phyloP scores from a whole-genome alignment of 305 asterid species.

The Striga hermonthica region DNA sequence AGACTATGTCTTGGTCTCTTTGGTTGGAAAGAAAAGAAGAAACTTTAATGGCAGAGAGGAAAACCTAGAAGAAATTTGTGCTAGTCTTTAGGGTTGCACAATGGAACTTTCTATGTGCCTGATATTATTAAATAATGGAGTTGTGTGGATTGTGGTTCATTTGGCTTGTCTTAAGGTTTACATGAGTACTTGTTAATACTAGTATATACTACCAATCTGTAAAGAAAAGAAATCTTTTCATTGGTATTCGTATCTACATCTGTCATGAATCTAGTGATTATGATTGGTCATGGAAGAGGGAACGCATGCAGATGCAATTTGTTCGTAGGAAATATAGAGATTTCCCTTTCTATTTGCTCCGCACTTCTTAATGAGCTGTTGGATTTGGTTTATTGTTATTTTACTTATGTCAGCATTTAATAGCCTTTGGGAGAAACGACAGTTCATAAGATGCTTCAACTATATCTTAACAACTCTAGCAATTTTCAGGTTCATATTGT shows the following conservation, averaged over 20 bases:
- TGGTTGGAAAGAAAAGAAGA: constrained; percentile 1
- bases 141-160: neutral
- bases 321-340: constrained; percentile 1
- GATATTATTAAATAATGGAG: neutral
- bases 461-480: constrained; percentile 26
- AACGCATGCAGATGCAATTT: constrained; percentile 7
- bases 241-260: no score
- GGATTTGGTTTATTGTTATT: constrained; percentile 8
- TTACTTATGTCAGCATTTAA: constrained; percentile 8
- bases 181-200: no score
- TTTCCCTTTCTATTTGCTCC: neutral
- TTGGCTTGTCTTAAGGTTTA: neutral
- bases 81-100: neutral
- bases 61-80: neutral
- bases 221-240: no score
- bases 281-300: neutral
- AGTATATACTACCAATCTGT: no score
- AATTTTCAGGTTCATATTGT: constrained; percentile 76
- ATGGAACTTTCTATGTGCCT: neutral
- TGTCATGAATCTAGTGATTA: no score
- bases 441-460: constrained; percentile 15
- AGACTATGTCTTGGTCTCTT: neutral
- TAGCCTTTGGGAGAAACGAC: constrained; percentile 13
- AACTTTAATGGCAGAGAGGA: neutral
- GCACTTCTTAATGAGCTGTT: neutral